Percentiles rank a stretch among this genome's conserved stretches.
phyloP scores from a whole-genome alignment of 306 rosid genomes.

The Prunus kanzakura region DNA sequence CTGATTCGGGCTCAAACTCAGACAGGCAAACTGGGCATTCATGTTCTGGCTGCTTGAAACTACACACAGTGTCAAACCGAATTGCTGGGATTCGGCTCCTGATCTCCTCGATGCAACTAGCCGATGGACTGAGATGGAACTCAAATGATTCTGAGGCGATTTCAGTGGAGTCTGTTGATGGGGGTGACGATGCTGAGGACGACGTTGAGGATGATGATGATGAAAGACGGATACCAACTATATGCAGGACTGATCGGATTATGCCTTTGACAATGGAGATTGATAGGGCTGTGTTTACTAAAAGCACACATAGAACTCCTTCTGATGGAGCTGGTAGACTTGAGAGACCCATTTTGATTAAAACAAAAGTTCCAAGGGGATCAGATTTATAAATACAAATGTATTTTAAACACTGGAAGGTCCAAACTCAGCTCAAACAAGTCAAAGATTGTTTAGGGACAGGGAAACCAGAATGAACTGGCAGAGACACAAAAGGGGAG shows the following conservation, averaged over 20 bases:
- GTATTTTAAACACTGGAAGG: conserved; percentile 7
- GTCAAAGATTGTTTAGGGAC: not conserved
- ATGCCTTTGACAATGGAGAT: conserved; percentile 76
- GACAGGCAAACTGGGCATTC: conserved; percentile 82
- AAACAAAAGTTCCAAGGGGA: conserved; percentile 3
- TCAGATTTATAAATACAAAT: not conserved
- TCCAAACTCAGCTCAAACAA: conserved; percentile 6
- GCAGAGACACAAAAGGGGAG: not conserved
- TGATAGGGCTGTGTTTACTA: conserved; percentile 74
- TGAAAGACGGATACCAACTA: conserved; percentile 61
- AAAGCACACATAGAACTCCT: conserved; percentile 68
- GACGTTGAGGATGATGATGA: conserved; percentile 29
- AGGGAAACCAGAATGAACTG: not conserved
- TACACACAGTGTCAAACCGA: conserved; percentile 40
- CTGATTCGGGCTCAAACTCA: conserved; percentile 68
- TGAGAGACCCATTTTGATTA: conserved; percentile 73
- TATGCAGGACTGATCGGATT: conserved; percentile 62
- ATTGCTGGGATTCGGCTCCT: conserved; percentile 52
- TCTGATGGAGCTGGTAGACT: conserved; percentile 94
- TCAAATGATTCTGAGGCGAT: conserved; percentile 47
- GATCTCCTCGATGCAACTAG: conserved; percentile 55
- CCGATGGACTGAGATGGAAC: conserved; percentile 34
- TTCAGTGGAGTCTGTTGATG: conserved; percentile 41
- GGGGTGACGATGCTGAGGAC: conserved; percentile 15
- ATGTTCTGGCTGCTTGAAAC: conserved; percentile 41